Percentiles rank a stretch among this genome's conserved stretches.
phyloP scores from a whole-genome alignment of 2,329 filamentous ascomycete species.

The Diaporthe helianthi region DNA sequence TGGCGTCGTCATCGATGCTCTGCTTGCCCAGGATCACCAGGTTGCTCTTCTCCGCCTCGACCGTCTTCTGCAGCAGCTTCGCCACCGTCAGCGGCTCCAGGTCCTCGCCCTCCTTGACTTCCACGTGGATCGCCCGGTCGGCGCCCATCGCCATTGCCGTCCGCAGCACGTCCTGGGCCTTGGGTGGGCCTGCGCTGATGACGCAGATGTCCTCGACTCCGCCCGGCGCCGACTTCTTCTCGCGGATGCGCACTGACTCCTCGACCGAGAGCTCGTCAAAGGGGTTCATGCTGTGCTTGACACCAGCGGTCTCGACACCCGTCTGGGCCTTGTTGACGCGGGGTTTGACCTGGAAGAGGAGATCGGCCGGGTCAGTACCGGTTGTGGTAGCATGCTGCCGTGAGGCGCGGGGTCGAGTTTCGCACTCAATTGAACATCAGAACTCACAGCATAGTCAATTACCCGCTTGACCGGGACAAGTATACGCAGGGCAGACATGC shows the following conservation, averaged over 20 bases:
- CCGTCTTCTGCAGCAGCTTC: slow-evolving; percentile 83
- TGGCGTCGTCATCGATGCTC: slow-evolving; percentile 95
- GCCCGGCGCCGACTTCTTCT: slow-evolving; percentile 75
- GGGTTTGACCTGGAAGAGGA: slow-evolving; percentile 64
- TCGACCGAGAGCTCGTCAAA: slow-evolving; percentile 99
- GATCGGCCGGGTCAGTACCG: slow-evolving; percentile 14
- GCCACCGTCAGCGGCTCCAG: slow-evolving; percentile 92
- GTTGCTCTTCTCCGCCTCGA: slow-evolving; percentile 85
- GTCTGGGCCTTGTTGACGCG: slow-evolving; percentile 77
- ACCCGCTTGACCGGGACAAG: slow-evolving; percentile 84
- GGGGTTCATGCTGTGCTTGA: slow-evolving; percentile 98
- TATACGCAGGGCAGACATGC: slow-evolving; percentile 73
- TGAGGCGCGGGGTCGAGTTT: neutral
- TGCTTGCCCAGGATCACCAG: slow-evolving; percentile 96
- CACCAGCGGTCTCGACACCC: slow-evolving; percentile 87
- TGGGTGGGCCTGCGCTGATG: slow-evolving; percentile 86
- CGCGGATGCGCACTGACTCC: slow-evolving; percentile 92
- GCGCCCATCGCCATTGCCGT: slow-evolving; percentile 99
- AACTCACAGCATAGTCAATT: slow-evolving; percentile 82
- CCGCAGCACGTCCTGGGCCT: slow-evolving; percentile 85
- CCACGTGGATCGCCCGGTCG: slow-evolving; percentile 88
- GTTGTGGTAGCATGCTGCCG: neutral
- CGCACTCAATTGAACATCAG: neutral
- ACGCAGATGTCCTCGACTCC: slow-evolving; percentile 92
- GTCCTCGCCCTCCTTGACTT: slow-evolving; percentile 75